These are phyloP conservation scores for Fusarium haematococcum DNA, from an alignment of 2,329 filamentous ascomycete species.

Conservation along the genomic window DNA sequence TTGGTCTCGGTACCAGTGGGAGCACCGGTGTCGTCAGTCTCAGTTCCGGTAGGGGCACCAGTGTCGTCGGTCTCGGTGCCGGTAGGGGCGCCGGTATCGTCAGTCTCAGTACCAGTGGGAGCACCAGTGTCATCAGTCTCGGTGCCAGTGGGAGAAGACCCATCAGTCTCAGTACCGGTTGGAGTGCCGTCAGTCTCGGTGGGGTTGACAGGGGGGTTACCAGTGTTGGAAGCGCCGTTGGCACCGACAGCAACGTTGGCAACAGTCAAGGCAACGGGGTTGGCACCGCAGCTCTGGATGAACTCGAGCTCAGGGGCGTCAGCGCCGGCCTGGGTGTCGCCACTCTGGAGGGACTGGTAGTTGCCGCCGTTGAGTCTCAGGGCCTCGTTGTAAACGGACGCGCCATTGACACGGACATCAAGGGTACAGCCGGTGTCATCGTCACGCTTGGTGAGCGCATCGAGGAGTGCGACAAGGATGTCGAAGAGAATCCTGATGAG, in stretches of 20 bases:
- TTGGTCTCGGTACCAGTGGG: conserved; percentile 34
- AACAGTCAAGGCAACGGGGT: not conserved
- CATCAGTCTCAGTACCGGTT: not conserved
- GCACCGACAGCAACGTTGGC: conserved; percentile 14
- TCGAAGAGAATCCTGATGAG: conserved; percentile 14
- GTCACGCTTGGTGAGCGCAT: conserved; percentile 6
- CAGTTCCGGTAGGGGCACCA: conserved; percentile 4
- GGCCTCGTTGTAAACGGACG: not conserved
- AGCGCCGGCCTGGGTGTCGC: fast-evolving
- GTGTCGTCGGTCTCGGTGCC: conserved; percentile 29
- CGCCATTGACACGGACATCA: not conserved
- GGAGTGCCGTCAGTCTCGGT: not conserved
- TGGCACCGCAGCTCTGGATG: conserved; percentile 19
- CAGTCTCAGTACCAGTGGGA: not conserved
- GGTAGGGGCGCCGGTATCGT: not conserved
- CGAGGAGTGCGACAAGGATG: not conserved
- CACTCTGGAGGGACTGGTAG: fast-evolving
- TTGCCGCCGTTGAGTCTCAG: not conserved
- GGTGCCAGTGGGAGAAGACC: not conserved
- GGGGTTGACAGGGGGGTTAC: not conserved
- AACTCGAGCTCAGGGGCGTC: not conserved
- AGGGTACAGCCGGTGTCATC: conserved; percentile 5
- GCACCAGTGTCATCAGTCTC: not conserved
- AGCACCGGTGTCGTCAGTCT: conserved; percentile 20
- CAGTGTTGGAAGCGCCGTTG: conserved; percentile 14